These are phyloP conservation scores for Scenedesmus sp. DNA, from an alignment of 163 green algal genomes.

Conservation along the genomic window DNA sequence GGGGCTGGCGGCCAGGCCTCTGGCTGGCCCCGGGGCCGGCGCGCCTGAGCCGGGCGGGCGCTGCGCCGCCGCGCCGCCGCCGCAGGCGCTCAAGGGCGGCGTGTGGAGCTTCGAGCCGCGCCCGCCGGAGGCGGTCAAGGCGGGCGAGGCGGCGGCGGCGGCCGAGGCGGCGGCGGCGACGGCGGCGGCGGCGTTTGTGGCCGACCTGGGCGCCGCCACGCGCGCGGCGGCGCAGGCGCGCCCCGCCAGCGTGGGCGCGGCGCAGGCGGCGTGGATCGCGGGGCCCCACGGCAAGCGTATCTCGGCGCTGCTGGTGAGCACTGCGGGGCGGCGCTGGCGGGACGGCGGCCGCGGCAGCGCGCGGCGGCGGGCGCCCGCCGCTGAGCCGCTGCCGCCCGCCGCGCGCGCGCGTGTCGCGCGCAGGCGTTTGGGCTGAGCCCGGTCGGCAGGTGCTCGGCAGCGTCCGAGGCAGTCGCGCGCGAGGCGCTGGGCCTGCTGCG, in stretches of 20 bases:
- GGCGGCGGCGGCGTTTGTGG: conserved; percentile 10
- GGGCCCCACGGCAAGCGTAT: conserved; percentile 49
- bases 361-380: not conserved
- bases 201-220: conserved; percentile 2
- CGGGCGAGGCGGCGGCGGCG: conserved; percentile 19
- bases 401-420: not conserved
- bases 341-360: conserved; percentile 12
- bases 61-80: not conserved
- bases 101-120: conserved; percentile 28
- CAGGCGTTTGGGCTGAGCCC: conserved; percentile 22
- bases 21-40: not conserved
- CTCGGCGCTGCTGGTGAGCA: conserved; percentile 24
- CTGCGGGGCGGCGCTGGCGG: too few species aligned
- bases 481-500: conserved; percentile 23
- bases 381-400: not conserved
- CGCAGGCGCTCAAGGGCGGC: conserved; percentile 31
- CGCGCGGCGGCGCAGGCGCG: not conserved
- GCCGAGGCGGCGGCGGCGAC: not conserved
- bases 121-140: conserved; percentile 39
- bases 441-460: not conserved
- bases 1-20: not conserved
- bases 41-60: not conserved
- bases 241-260: conserved; percentile 15
- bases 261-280: conserved; percentile 40
- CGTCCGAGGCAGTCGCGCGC: not conserved